Percentiles rank a stretch among this genome's conserved stretches.
Evolutionary conservation across 805 yeast species (phyloP).

Genomic region (Saccharomycopsis synnaedendra): DNA sequence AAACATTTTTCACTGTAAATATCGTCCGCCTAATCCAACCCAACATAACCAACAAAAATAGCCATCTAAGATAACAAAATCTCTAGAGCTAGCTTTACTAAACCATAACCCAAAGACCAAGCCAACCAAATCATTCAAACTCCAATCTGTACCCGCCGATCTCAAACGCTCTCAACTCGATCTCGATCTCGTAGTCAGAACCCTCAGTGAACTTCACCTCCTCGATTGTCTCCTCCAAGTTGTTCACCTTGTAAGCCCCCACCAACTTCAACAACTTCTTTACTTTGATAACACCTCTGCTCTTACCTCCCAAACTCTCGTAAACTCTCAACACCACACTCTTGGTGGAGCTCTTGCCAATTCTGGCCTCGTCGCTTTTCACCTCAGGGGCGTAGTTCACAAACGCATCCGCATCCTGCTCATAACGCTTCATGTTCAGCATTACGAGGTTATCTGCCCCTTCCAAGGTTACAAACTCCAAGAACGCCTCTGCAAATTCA

Average conservation of each 20-base stretch:
- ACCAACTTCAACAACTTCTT: constrained; percentile 28
- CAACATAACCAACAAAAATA: too few species aligned
- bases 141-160: constrained; percentile 37
- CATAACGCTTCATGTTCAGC: constrained; percentile 77
- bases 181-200: constrained; percentile 26
- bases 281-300: constrained; percentile 40
- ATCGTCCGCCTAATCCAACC: too few species aligned
- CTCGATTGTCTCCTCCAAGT: constrained; percentile 42
- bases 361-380: neutral
- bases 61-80: too few species aligned
- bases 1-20: too few species aligned
- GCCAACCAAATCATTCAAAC: constrained; percentile 8
- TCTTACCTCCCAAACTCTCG: constrained; percentile 79
- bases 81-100: too few species aligned
- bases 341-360: constrained; percentile 25
- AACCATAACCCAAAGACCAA: too few species aligned
- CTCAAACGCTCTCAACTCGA: constrained; percentile 65
- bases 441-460: constrained; percentile 39
- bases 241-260: constrained; percentile 42
- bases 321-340: constrained; percentile 65
- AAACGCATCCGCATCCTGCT: constrained; percentile 55
- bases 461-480: constrained; percentile 14
- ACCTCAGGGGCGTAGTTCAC: constrained; percentile 24
- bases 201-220: constrained; percentile 25
- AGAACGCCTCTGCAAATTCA: constrained; percentile 16